Evolutionary conservation across 2,329 filamentous ascomycete species (phyloP).

Genomic region (Bertia moriformis): DNA sequence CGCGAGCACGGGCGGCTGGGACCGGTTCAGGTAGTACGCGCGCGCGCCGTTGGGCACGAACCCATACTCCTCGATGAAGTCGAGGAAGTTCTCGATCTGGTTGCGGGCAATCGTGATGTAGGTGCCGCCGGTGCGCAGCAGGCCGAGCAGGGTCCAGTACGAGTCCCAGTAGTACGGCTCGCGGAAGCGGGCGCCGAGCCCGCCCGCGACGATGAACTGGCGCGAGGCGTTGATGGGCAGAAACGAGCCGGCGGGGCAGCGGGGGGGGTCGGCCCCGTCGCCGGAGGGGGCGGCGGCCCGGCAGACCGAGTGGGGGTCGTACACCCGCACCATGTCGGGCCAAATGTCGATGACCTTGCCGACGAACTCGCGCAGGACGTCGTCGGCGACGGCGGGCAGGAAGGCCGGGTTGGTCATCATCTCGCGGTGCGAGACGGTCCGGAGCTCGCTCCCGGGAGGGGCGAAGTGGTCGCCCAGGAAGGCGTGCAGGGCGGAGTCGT

Average conservation of each 20-base stretch:
- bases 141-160: slow-evolving; percentile 53
- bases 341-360: slow-evolving; percentile 54
- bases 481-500: slow-evolving; percentile 44
- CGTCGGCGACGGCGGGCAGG: slow-evolving; percentile 37
- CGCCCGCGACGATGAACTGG: slow-evolving; percentile 56
- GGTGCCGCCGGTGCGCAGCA: slow-evolving; percentile 47
- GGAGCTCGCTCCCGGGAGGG: slow-evolving; percentile 46
- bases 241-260: slow-evolving; percentile 50
- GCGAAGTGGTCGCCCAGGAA: slow-evolving; percentile 53
- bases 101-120: slow-evolving; percentile 50
- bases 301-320: slow-evolving; percentile 14
- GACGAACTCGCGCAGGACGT: slow-evolving; percentile 43
- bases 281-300: too few species aligned
- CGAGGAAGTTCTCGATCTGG: slow-evolving; percentile 57
- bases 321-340: slow-evolving; percentile 50
- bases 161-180: slow-evolving; percentile 63
- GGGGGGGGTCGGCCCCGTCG: slow-evolving; percentile 31
- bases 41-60: slow-evolving; percentile 58
- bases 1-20: slow-evolving; percentile 50
- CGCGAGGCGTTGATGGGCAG: slow-evolving; percentile 40
- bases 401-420: slow-evolving; percentile 43
- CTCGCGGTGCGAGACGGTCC: slow-evolving; percentile 31
- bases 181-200: slow-evolving; percentile 57
- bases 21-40: slow-evolving; percentile 53
- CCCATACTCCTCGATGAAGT: slow-evolving; percentile 47